Conservation (phyloP, 2,329 filamentous ascomycete genomes). For the Hymenoscyphus occultus region DNA sequence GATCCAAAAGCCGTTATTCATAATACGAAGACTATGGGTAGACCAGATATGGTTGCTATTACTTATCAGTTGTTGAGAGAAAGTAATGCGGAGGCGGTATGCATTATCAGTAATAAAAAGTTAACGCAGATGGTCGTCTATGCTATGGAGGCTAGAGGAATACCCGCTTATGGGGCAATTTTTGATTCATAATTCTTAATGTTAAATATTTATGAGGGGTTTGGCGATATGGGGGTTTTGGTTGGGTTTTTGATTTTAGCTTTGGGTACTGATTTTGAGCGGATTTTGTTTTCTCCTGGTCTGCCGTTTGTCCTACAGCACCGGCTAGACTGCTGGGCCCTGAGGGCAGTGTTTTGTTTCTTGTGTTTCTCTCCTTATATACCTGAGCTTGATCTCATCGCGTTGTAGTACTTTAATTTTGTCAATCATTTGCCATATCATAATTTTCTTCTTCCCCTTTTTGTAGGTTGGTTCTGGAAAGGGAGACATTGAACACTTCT, state of each 20-base stretch:
- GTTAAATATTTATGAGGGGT: background rate
- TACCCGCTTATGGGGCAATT: constrained; percentile 37
- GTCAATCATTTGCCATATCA: too few species aligned
- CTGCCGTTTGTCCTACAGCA: background rate
- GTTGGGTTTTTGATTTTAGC: background rate
- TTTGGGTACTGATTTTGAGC: background rate
- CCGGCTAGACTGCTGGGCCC: background rate
- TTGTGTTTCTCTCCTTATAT: background rate
- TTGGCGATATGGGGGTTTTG: background rate
- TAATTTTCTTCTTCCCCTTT: too few species aligned
- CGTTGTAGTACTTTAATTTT: too few species aligned
- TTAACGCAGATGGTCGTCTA: constrained; percentile 41
- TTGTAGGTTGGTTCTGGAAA: too few species aligned
- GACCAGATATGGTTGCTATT: constrained; percentile 37
- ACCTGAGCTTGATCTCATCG: too few species aligned
- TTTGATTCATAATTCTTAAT: constrained; percentile 28
- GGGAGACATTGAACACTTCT: too few species aligned
- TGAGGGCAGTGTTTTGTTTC: background rate
- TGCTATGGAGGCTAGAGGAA: constrained; percentile 38
- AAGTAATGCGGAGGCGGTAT: constrained; percentile 40
- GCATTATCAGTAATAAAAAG: constrained; percentile 39
- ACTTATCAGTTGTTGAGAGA: constrained; percentile 33
- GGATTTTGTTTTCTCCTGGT: background rate
- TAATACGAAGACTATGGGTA: constrained; percentile 37
- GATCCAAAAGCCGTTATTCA: constrained; percentile 38